Evolutionary conservation across 768 basidiomycete genomes (phyloP).

Genomic region (Termitomyces sp.): DNA sequence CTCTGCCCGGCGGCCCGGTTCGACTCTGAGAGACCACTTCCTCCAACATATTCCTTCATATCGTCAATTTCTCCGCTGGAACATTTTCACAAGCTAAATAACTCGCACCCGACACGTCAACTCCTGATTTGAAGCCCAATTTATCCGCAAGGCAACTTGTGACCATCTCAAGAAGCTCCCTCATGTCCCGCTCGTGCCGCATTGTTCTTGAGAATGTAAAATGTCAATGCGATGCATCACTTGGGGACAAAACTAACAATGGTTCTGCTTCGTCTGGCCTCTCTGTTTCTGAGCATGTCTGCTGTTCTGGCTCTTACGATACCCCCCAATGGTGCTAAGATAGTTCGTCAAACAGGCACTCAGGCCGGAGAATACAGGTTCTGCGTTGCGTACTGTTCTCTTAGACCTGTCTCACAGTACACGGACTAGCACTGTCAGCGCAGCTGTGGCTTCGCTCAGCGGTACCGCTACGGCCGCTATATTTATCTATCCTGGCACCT

Average conservation of each 20-base stretch:
- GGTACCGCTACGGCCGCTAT: constrained; percentile 13
- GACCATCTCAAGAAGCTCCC: neutral
- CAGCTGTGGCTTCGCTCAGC: constrained; percentile 19
- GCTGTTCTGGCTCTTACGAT: constrained; percentile 9
- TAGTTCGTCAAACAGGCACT: constrained; percentile 21
- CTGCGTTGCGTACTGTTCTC: neutral
- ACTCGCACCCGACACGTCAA: no score
- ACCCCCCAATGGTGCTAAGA: constrained; percentile 21
- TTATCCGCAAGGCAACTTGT: constrained; percentile 6
- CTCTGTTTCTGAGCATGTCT: constrained; percentile 12
- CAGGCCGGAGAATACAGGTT: constrained; percentile 19
- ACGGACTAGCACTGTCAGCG: constrained; percentile 14
- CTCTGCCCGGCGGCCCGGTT: neutral
- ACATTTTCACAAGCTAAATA: neutral
- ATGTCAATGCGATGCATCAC: neutral
- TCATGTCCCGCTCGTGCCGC: neutral
- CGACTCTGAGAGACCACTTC: neutral
- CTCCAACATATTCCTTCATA: no score
- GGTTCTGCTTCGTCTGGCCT: constrained; percentile 4
- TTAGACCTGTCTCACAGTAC: neutral
- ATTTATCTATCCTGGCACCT: constrained; percentile 22
- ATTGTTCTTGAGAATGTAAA: neutral
- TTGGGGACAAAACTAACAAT: neutral
- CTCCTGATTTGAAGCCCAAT: no score
- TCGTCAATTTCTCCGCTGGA: neutral